phyloP scores from a whole-genome alignment of 1,284 basidiomycete genomes.

The Pascua sp. region DNA sequence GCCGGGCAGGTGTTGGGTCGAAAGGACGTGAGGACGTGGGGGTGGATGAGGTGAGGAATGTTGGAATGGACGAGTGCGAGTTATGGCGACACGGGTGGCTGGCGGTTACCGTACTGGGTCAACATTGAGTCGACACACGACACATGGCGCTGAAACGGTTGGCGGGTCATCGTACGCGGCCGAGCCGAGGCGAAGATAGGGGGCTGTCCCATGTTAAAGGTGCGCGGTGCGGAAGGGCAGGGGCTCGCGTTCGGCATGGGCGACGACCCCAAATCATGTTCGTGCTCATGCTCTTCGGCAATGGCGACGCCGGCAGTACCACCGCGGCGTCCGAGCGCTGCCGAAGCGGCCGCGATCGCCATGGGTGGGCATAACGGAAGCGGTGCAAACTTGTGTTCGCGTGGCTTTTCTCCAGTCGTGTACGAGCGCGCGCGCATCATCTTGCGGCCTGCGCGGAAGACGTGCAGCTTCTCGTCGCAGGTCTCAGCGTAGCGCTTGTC shows the following conservation, averaged over 20 bases:
- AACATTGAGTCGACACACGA: conserved; percentile 15
- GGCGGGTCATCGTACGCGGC: conserved; percentile 24
- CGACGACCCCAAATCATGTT: conserved; percentile 34
- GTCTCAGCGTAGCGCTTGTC: conserved; percentile 77
- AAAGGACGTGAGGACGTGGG: not conserved
- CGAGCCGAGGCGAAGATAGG: conserved; percentile 46
- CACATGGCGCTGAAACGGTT: conserved; percentile 11
- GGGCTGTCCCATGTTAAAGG: conserved; percentile 24
- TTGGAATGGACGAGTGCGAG: not conserved
- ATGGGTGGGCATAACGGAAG: conserved; percentile 34
- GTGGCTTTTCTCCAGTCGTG: conserved; percentile 66
- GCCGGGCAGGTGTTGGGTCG: not conserved
- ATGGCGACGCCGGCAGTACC: conserved; percentile 16
- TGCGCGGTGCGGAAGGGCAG: conserved; percentile 24
- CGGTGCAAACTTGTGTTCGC: conserved; percentile 8
- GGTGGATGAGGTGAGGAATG: too few species aligned
- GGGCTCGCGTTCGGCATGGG: conserved; percentile 29
- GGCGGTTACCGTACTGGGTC: not conserved
- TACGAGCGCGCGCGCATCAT: conserved; percentile 80
- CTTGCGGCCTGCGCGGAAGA: conserved; percentile 65
- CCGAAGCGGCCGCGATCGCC: conserved; percentile 43
- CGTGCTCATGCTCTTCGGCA: conserved; percentile 37
- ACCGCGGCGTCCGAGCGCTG: conserved; percentile 32
- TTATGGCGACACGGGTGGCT: not conserved
- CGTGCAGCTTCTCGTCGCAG: conserved; percentile 79